Evolutionary conservation across 1,284 basidiomycete genomes (phyloP).

Genomic region (Marasmius fiardii): DNA sequence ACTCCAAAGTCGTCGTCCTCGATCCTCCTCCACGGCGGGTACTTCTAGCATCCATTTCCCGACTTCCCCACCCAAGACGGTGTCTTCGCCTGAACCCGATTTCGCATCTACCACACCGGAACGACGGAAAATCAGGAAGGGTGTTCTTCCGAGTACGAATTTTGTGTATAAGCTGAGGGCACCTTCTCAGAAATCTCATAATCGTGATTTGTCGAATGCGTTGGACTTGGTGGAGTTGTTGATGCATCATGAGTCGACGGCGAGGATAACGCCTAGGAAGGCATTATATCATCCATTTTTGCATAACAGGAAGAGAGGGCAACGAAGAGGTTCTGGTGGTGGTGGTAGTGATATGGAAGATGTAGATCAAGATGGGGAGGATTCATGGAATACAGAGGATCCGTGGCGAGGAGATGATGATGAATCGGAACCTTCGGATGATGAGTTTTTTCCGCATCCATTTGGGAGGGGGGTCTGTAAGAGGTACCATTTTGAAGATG

Average conservation of each 20-base stretch:
- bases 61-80: conserved; percentile 15
- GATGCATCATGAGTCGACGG: conserved; percentile 73
- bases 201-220: conserved; percentile 58
- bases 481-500: conserved; percentile 53
- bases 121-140: conserved; percentile 2
- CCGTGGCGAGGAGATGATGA: not conserved
- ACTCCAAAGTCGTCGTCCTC: conserved; percentile 1
- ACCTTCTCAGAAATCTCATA: conserved; percentile 39
- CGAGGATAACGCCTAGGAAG: conserved; percentile 70
- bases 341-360: not conserved
- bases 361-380: conserved; percentile 22
- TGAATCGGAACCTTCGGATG: conserved; percentile 43
- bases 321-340: not conserved
- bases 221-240: conserved; percentile 72
- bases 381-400: conserved; percentile 18
- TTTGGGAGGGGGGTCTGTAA: conserved; percentile 63
- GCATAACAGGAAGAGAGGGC: conserved; percentile 17
- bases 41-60: not conserved
- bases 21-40: not conserved
- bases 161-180: conserved; percentile 28
- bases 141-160: conserved; percentile 21
- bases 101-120: conserved; percentile 15
- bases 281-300: conserved; percentile 83
- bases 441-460: conserved; percentile 64
- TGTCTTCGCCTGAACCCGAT: conserved; percentile 14